Percentiles rank a stretch among this genome's conserved stretches.
Evolutionary conservation across 352 stramenopile species (phyloP).

Genomic region (Halophytophthora batemanensis): DNA sequence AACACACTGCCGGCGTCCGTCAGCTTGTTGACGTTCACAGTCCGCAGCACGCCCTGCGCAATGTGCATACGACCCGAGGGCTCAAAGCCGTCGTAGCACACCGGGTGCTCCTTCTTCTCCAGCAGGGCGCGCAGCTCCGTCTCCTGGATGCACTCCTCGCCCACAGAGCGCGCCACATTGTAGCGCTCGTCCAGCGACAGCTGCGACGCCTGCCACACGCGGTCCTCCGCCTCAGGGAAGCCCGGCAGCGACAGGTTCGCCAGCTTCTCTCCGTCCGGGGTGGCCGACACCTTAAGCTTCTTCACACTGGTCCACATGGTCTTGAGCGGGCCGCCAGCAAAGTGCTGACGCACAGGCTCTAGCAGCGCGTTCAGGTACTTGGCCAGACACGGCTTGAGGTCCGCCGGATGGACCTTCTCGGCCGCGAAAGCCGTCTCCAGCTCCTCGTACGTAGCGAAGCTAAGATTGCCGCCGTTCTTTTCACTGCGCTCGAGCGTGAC

Average conservation of each 20-base stretch:
- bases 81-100: constrained; percentile 99
- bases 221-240: constrained; percentile 57
- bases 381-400: constrained; percentile 94
- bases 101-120: constrained; percentile 86
- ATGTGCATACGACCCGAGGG: constrained; percentile 99
- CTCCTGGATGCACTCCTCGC: constrained; percentile 93
- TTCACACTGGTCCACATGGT: constrained; percentile 94
- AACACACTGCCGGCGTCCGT: constrained; percentile 94
- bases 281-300: constrained; percentile 73
- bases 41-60: constrained; percentile 95
- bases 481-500: constrained; percentile 81
- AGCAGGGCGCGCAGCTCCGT: constrained; percentile 82
- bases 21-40: constrained; percentile 96
- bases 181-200: constrained; percentile 83
- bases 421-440: constrained; percentile 90
- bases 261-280: constrained; percentile 70
- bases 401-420: constrained; percentile 94
- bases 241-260: constrained; percentile 57
- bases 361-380: constrained; percentile 94
- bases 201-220: constrained; percentile 71
- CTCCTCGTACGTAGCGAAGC: constrained; percentile 89
- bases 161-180: constrained; percentile 78
- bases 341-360: constrained; percentile 96
- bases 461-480: constrained; percentile 80
- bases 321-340: constrained; percentile 92